A percentile compares a stretch with the other conserved stretches of the same genome.
These are phyloP conservation scores for Colletotrichum ledebouriae DNA, from an alignment of 2,329 filamentous ascomycete species.

Conservation along the genomic window DNA sequence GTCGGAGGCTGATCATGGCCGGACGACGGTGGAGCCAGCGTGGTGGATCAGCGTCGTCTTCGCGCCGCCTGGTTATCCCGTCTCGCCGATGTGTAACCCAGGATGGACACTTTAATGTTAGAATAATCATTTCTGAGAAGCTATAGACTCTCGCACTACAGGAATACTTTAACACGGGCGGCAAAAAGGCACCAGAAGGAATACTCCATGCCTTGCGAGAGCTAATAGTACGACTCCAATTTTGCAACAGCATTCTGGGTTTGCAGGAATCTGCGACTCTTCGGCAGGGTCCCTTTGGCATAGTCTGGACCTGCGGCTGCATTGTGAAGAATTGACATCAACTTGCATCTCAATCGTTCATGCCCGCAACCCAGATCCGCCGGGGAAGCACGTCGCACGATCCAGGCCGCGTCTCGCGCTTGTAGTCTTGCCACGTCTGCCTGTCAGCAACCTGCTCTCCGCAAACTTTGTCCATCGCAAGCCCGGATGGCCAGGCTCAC, in stretches of 20 bases:
- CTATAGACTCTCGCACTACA: slow-evolving; percentile 17
- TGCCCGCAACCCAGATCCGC: slow-evolving; percentile 40
- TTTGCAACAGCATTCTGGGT: neutral
- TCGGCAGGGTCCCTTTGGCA: slow-evolving; percentile 11
- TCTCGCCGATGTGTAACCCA: slow-evolving; percentile 21
- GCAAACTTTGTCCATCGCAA: slow-evolving; percentile 41
- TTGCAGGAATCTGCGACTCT: neutral
- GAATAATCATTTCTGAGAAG: slow-evolving; percentile 23
- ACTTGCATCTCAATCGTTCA: slow-evolving; percentile 39
- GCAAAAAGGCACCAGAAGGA: no score
- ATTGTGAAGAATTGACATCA: slow-evolving; percentile 29
- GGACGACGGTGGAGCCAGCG: slow-evolving; percentile 20
- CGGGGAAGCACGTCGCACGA: slow-evolving; percentile 41
- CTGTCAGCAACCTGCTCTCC: slow-evolving; percentile 39
- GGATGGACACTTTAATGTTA: slow-evolving; percentile 4
- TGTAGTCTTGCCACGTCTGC: slow-evolving; percentile 38
- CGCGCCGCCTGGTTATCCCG: slow-evolving; percentile 19
- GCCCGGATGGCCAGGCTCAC: slow-evolving; percentile 35
- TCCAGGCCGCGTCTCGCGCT: slow-evolving; percentile 38
- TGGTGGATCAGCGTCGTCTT: slow-evolving; percentile 36
- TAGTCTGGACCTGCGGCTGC: slow-evolving; percentile 27
- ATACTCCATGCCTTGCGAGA: neutral
- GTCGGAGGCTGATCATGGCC: slow-evolving; percentile 35
- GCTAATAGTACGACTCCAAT: neutral
- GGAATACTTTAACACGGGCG: no score